Base-by-base conservation (phyloP, 2,329 filamentous ascomycete genomes). In the Elsinoe batatas region DNA sequence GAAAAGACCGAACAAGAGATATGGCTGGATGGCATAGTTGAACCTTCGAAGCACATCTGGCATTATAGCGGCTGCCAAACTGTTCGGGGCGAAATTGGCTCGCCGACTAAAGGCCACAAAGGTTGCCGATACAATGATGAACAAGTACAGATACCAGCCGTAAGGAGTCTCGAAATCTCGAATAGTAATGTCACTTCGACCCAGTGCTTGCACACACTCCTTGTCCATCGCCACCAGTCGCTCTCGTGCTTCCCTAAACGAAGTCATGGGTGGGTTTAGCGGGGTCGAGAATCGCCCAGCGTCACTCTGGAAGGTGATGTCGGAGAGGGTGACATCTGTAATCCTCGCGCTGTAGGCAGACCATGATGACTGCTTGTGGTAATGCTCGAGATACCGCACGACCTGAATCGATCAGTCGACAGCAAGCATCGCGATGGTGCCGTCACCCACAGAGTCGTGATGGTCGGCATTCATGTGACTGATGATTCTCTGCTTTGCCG, bases 381-480 rank as follows among this genome's bases (percentile, higher is more conserved):
- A 89, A 69, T 89, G 80, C 60, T 83, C 83, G n/a, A 94, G 80
- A 71, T 91, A 95, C 66, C 85, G 79, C 57, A 79, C 74, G 50
- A 95, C 65, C 74, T 77, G 7, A 20, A 17, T n/a, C 8, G 3
- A 30, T 40, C 33, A 38, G 54, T 11, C 18, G 30, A 8, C 11
- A 35, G n/a, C 13, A 11, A 22, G 32, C 18, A 47, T 12, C 6
- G 8, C 43, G 10, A 22, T 12, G 40, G 5, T 11, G 18, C 12
- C 3, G 11, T 20, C 8, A 40, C 66, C 18, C 67, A 76, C 81
- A 57, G 88, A 88, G 62, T 81, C 78, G 53, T 78, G 74, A 72
- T 95, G 91, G 69, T 91, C 86, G 42, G 75, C 74, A 73, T 96
- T 95, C 88, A 96, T 93, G 75, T 96, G 91, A 33, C 76, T 76